Evolutionary conservation across 2,329 filamentous ascomycete genomes (phyloP).

Genomic region (Metarhizium brunneum): DNA sequence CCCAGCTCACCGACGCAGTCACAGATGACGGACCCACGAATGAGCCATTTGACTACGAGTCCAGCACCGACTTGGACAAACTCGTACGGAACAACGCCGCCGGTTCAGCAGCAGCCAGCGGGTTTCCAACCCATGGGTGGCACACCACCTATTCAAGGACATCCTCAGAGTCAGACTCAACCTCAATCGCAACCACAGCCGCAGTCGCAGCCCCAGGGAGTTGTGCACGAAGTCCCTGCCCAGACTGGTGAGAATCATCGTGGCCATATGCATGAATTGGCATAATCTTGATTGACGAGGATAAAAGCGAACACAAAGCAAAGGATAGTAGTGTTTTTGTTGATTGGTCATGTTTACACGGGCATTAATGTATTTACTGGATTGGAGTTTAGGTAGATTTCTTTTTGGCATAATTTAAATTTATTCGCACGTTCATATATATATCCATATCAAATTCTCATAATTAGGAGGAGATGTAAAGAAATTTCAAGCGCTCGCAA

Average conservation of each 20-base stretch:
- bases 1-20: slow-evolving; percentile 9
- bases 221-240: slow-evolving; percentile 27
- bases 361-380: slow-evolving; percentile 1
- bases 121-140: slow-evolving; percentile 10
- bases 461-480: too few species aligned
- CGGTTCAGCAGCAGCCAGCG: slow-evolving; percentile 14
- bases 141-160: background rate
- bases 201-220: background rate
- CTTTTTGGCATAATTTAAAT: too few species aligned
- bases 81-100: slow-evolving; percentile 8
- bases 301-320: background rate
- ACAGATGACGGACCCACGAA: slow-evolving; percentile 13
- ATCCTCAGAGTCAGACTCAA: too few species aligned
- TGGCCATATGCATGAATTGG: slow-evolving; percentile 33
- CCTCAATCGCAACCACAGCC: background rate
- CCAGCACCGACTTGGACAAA: slow-evolving; percentile 11
- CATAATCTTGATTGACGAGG: background rate
- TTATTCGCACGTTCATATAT: too few species aligned
- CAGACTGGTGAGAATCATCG: slow-evolving; percentile 25
- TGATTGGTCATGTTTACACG: background rate
- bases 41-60: slow-evolving; percentile 10
- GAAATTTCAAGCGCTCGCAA: too few species aligned
- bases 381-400: slow-evolving; percentile 6
- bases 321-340: background rate
- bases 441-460: too few species aligned